Evolutionary conservation across 2,329 filamentous ascomycete genomes (phyloP), one percentile per base, ranked within the genome.

Genomic region (Colletotrichum sp.): DNA sequence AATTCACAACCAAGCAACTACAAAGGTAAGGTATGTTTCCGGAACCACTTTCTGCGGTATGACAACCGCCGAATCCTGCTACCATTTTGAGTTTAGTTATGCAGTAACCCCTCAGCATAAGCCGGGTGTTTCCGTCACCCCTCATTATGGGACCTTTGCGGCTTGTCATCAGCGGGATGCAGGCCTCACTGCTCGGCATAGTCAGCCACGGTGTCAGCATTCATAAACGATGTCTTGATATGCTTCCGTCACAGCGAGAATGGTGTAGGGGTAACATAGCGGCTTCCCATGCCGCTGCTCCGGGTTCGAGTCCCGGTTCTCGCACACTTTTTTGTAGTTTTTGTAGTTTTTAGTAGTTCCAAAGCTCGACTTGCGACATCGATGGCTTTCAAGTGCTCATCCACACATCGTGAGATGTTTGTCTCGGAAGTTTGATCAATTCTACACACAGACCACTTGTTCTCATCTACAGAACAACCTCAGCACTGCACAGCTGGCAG

Each of bases 211-310:
- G 15, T 49, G 39, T 12, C 39, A n/a, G 39, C 39, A 12, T 10
- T 49, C n/a, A 49, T 49, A 21, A 21, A 49, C 18, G 39, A 16
- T 32, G 26, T 13, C 1, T 7, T 21, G 18, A 5, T 0, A 3
- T 0, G 5, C 0, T 10, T 2, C 0, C 0, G 15, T 12, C 18
- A 30, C 2, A 16, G 73, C 73, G 70, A 36, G 52, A 57, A 36
- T 76, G 70, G 73, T 76, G 73, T 76, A 76, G 49, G 69, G 73
- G 73, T 76, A 76, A 72, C 73, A 76, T 74, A 28, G 57, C 63
- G 73, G 73, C 73, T 76, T 76, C 70, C 73, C 73, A 76, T 60
- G 26, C 64, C 28, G 24, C 9, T 26, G 70, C 68, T 44, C 44
- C 69, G 73, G 55, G 73, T 76, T 76, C 73, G 73, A 76, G 63